Evolutionary conservation across 2,329 filamentous ascomycete genomes (phyloP), one percentile per base, ranked within the genome.

Genomic region (Leptographium lundbergii): DNA sequence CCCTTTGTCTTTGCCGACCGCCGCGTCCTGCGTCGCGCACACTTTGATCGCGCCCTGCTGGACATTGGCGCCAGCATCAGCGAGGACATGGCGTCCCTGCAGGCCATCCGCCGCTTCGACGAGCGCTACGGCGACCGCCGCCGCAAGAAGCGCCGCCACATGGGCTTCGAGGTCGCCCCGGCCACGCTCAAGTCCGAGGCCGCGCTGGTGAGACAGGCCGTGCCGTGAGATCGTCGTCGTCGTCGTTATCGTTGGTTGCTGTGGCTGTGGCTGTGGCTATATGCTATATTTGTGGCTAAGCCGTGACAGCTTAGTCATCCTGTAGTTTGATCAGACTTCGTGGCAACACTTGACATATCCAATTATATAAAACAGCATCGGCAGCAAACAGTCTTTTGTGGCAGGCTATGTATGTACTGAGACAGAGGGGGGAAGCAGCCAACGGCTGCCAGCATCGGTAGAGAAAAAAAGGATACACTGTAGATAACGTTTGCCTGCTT

Each of bases 1-100:
- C 68, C 74, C 58, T 76, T 86, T 69, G 72, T 77, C 54, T 90
- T 89, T 68, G 27, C 52, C 11, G 80, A 84, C 63, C 84, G 81
- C 65, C 82, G 90, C 11, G 80, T 79, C 0, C 77, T 99, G 34
- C 77, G 75, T 4, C 72, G 74, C 25, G 71, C 77, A 2, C 94
- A 99, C 72, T 97, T 99, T 68, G 87, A 91, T 19, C 87, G 84
- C 64, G 94, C 90, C 2, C 77, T 96, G 66, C 81, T 84, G 66
- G 91, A 97, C 71, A 96, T 99, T 65, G 89, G 87, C 59, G 91
- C 94, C 0, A 95, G 89, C 66, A 91, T 96, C 64, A 91, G 84
- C 66, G 92, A 96, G 71, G 91, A 99, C 67, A 97, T 96, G 92
- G 79, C 83, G 55, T 89, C 84, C 36, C 75, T 99, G 62, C 82